These are phyloP conservation scores for Ascochyta pisi DNA, from an alignment of 2,329 filamentous ascomycete genomes.

Conservation along the genomic window DNA sequence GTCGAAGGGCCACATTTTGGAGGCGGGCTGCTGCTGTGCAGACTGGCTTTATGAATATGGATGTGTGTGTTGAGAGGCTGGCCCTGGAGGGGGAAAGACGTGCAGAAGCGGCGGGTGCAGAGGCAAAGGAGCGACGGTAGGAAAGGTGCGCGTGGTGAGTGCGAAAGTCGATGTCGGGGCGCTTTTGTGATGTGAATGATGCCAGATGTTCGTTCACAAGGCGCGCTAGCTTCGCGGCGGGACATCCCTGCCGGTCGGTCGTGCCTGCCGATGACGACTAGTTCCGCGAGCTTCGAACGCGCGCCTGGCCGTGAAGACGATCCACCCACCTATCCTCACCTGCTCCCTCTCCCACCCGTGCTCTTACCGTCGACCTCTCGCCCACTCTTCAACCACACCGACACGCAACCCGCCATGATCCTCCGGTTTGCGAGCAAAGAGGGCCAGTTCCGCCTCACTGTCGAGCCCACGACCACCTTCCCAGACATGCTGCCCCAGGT, in stretches of 20 bases:
- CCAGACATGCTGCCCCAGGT: constrained; percentile 62
- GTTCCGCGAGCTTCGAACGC: constrained; percentile 16
- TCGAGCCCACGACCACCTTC: constrained; percentile 78
- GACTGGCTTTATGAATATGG: neutral
- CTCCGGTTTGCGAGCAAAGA: constrained; percentile 88
- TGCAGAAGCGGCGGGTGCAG: neutral
- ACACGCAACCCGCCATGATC: constrained; percentile 64
- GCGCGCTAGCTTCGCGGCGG: constrained; percentile 10
- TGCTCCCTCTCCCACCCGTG: neutral
- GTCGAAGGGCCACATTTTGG: constrained; percentile 47
- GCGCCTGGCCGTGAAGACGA: constrained; percentile 2
- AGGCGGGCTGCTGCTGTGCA: constrained; percentile 17
- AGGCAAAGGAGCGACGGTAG: constrained; percentile 15
- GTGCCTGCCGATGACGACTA: constrained; percentile 14
- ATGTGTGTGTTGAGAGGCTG: neutral
- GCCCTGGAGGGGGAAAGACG: neutral
- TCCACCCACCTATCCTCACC: constrained; percentile 2
- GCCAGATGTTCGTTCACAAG: constrained; percentile 19
- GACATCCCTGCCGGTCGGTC: constrained; percentile 18
- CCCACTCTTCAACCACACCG: neutral
- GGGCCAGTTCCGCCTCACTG: constrained; percentile 85
- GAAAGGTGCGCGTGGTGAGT: constrained; percentile 2
- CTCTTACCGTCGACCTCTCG: neutral
- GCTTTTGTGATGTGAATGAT: constrained; percentile 18
- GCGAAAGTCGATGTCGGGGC: constrained; percentile 8